Conservation (phyloP, 164 flowering plant genomes). For the Chimonanthus praecox region DNA sequence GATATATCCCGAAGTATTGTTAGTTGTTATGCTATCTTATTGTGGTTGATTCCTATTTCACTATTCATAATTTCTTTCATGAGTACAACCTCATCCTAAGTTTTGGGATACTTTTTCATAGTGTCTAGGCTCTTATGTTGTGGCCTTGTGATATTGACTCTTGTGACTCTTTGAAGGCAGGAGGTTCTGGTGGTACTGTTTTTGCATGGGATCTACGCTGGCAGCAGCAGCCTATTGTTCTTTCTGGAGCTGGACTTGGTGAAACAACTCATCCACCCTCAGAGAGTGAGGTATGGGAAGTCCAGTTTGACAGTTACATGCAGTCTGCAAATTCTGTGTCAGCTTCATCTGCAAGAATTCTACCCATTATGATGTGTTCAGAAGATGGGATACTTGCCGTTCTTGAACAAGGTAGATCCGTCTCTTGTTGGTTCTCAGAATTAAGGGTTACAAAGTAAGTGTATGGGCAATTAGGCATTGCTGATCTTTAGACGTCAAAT, state of each 20-base stretch:
- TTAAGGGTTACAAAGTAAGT: not conserved
- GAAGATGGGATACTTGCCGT: conserved; percentile 92
- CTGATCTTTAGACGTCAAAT: too few species aligned
- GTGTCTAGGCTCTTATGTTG: not conserved
- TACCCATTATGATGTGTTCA: conserved; percentile 85
- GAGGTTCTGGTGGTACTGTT: conserved; percentile 84
- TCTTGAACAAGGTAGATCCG: conserved; percentile 63
- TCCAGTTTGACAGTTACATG: conserved; percentile 60
- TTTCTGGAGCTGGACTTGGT: conserved; percentile 45
- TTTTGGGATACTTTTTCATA: not conserved
- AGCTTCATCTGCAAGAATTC: conserved; percentile 42
- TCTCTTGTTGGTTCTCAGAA: not conserved
- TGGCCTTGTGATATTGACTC: not conserved
- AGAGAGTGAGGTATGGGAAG: conserved; percentile 93
- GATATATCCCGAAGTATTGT: not conserved
- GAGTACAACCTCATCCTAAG: not conserved
- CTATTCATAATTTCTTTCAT: not conserved
- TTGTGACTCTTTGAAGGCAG: conserved; percentile 49
- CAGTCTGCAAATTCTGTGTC: conserved; percentile 39
- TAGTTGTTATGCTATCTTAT: not conserved
- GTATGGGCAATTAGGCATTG: not conserved
- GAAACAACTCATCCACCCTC: conserved; percentile 29
- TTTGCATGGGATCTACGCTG: conserved; percentile 94
- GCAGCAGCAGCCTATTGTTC: conserved; percentile 62
- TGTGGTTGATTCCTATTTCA: not conserved